Conservation (phyloP, 2,329 filamentous ascomycete genomes). For the Aspergillus niger region DNA sequence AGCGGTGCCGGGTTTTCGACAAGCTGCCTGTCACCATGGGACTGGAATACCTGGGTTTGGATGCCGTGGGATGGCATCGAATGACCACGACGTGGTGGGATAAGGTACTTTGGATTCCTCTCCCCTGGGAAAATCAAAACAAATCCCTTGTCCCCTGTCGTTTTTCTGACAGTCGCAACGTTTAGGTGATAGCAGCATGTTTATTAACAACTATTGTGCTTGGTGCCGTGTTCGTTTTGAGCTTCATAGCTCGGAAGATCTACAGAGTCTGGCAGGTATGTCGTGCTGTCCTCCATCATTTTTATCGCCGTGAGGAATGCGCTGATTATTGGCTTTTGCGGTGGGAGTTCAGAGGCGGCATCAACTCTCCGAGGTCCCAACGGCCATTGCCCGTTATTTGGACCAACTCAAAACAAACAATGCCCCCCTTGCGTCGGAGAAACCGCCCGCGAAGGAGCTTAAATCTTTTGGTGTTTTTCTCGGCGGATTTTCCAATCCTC, state of each 20-base stretch:
- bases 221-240: conserved; percentile 16
- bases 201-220: conserved; percentile 18
- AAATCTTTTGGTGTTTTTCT: conserved; percentile 39
- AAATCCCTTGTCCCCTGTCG: neutral
- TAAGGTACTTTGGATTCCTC: conserved; percentile 1
- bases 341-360: conserved; percentile 11
- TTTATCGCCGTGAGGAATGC: neutral
- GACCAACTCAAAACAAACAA: conserved; percentile 15
- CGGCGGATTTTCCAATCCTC: conserved; percentile 33
- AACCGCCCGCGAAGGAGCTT: conserved; percentile 4
- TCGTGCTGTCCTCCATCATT: neutral
- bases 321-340: neutral
- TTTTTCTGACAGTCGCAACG: neutral
- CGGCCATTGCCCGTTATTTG: conserved; percentile 13
- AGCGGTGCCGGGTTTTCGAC: neutral
- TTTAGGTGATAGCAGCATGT: conserved; percentile 17
- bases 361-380: conserved; percentile 16
- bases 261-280: conserved; percentile 16
- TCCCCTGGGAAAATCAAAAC: neutral
- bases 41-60: conserved; percentile 19
- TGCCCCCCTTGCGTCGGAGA: neutral
- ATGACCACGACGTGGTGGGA: conserved; percentile 24
- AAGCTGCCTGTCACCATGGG: conserved; percentile 16
- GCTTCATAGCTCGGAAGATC: conserved; percentile 12
- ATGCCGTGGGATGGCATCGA: conserved; percentile 21